Evolutionary conservation across 1,139 yeast genomes (phyloP).

Genomic region (Protomyces macrosporus): DNA sequence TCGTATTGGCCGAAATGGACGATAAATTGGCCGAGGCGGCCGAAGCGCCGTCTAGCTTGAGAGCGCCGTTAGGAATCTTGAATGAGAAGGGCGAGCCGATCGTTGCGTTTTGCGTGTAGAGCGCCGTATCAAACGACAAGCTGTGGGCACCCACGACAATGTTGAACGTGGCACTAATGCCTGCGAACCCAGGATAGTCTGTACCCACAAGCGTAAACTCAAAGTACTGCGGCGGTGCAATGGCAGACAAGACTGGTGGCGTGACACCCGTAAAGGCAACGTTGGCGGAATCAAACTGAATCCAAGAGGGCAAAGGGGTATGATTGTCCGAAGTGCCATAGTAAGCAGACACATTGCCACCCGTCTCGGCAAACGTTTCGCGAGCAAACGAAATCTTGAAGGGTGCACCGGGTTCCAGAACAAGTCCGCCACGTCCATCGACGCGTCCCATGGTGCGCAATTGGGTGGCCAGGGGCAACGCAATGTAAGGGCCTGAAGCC

Average conservation of each 20-base stretch:
- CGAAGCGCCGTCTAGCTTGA: slow-evolving; percentile 55
- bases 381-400: slow-evolving; percentile 60
- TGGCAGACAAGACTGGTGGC: slow-evolving; percentile 73
- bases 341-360: slow-evolving; percentile 51
- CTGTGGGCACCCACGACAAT: slow-evolving; percentile 84
- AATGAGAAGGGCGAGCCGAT: slow-evolving; percentile 52
- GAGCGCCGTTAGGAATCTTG: slow-evolving; percentile 54
- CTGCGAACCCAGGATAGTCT: slow-evolving; percentile 70
- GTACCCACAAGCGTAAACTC: slow-evolving; percentile 73
- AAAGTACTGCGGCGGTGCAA: slow-evolving; percentile 79
- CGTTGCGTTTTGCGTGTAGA: slow-evolving; percentile 55
- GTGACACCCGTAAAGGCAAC: slow-evolving; percentile 81
- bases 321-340: slow-evolving; percentile 78
- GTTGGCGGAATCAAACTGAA: slow-evolving; percentile 54
- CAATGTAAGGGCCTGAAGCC: slow-evolving; percentile 31
- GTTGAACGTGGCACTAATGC: slow-evolving; percentile 63
- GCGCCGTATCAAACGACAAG: slow-evolving; percentile 56
- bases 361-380: slow-evolving; percentile 51
- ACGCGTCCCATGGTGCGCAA: slow-evolving; percentile 33
- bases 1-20: slow-evolving; percentile 39
- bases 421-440: slow-evolving; percentile 66
- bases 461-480: slow-evolving; percentile 30
- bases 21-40: slow-evolving; percentile 54
- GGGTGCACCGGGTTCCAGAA: slow-evolving; percentile 60
- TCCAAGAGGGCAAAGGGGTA: slow-evolving; percentile 89